phyloP scores from a whole-genome alignment of 73 alveolate species.

The Tetrahymena elliotti region DNA sequence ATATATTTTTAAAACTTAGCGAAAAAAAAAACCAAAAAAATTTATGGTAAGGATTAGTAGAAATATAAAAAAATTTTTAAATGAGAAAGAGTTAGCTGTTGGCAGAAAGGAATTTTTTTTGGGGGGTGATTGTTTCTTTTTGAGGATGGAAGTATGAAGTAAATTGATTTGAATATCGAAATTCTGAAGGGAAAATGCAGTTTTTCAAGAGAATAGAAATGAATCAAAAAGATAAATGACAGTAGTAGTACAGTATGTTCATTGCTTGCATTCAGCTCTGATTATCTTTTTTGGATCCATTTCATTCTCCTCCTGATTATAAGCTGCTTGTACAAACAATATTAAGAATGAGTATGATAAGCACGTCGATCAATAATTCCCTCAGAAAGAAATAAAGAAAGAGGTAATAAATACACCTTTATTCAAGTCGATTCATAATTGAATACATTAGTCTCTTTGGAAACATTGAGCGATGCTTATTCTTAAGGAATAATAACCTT shows the following conservation, averaged over 20 bases:
- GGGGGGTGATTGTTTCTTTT: not conserved
- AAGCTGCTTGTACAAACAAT: not conserved
- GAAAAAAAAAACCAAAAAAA: not conserved
- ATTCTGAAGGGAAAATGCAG: conserved; percentile 1
- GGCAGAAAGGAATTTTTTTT: not conserved
- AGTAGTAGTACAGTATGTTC: not conserved
- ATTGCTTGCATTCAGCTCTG: not conserved
- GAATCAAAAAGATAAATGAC: not conserved
- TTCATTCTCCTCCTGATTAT: not conserved
- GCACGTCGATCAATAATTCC: not conserved
- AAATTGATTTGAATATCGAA: not conserved
- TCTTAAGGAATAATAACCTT: not conserved
- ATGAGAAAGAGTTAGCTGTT: not conserved
- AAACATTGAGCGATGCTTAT: conserved; percentile 1
- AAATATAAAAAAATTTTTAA: no score
- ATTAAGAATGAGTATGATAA: not conserved
- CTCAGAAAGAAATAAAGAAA: not conserved
- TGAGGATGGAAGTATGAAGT: not conserved
- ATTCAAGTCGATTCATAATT: not conserved
- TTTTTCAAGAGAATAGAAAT: not conserved
- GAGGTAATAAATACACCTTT: not conserved
- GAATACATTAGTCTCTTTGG: not conserved
- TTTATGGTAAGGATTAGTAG: not conserved
- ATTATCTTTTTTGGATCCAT: not conserved
- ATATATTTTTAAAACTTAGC: not conserved